Base-by-base conservation (phyloP, 495 filamentous ascomycete genomes). In the Cenococcum geophilum region DNA sequence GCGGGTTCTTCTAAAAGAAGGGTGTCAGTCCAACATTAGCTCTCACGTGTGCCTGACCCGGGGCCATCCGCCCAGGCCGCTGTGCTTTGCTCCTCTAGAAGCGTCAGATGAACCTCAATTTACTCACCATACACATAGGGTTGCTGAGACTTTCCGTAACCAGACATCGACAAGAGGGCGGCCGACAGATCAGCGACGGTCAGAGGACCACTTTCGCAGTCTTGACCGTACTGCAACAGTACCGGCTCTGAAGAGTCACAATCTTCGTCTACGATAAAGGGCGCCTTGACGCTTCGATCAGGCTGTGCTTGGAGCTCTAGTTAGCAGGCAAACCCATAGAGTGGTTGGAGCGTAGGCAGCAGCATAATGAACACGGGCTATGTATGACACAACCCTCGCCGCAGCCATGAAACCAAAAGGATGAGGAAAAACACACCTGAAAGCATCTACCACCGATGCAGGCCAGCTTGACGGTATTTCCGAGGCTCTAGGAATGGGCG, bases 91-190 rank as follows among this genome's bases (percentile, higher is more conserved):
- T 56, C 35, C 47, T 48, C 43, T 40, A 47, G 52, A 58, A 23
- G 43, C 64, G 64, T 69, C 59, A 70, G 61, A 56, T 60, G 64
- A 69, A 59, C 65, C 64, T 58, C 62, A 66, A 37, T 37, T 22
- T 48, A 78, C 78, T 73, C 69, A 80, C 78, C 75, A 68, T 75
- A 76, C 55, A 76, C 74, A 70, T 71, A 74, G 47, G 70, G 74
- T 70, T 69, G 64, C 54, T 76, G 73, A 36, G 73, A 61, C 71
- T 82, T 82, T 68, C 73, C 75, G 77, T 81, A 82, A 63, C 74
- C 75, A 73, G 81, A 79, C 81, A 83, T 83, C 66, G 78, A 78
- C 74, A 75, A 64, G 48, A 74, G 58, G 63, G 70, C 70, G 60
- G 71, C 70, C 20, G 61, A 62, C 8, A 68, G 55, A 22, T 52